These are phyloP conservation scores for Brassica napus DNA, from an alignment of 345 rosid species.

Conservation along the genomic window Da-Ae NC_063447.1:44253501-44254000, in stretches of 20 bases:
- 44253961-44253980: constrained; percentile 4
- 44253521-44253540: too few species aligned
- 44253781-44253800: neutral
- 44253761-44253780: neutral
- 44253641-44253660: too few species aligned
- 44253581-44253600: neutral
- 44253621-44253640: too few species aligned
- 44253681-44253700: neutral
- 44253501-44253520: too few species aligned
- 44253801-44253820: neutral
- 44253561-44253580: too few species aligned
- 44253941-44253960: constrained; percentile 8
- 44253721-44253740: neutral
- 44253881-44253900: neutral
- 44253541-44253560: too few species aligned
- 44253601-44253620: too few species aligned
- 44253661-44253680: neutral
- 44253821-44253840: neutral
- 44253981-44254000: constrained; percentile 1
- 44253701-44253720: neutral
- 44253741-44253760: neutral
- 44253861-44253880: neutral
- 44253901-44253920: neutral
- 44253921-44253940: neutral
- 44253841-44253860: neutral